These are phyloP conservation scores for Blastobotrys arbuscula DNA, from an alignment of 1,139 yeast genomes.

Conservation along the genomic window DNA sequence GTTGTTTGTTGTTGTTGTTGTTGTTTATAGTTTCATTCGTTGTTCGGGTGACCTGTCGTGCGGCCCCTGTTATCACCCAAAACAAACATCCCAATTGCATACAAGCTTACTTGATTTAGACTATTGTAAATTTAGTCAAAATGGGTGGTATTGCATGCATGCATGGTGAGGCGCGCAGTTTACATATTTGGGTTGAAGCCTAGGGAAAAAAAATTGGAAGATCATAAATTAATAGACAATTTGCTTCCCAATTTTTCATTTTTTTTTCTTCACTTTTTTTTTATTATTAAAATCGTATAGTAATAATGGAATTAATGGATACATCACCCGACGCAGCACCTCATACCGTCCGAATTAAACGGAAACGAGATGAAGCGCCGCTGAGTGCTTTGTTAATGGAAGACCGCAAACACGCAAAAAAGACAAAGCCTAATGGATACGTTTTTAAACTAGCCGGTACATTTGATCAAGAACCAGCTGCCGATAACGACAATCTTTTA, in stretches of 20 bases:
- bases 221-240: not conserved
- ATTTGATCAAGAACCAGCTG: constrained; percentile 39
- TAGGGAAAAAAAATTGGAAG: too few species aligned
- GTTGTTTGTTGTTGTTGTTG: not conserved
- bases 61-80: not conserved
- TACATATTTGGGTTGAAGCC: not conserved
- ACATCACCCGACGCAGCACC: constrained; percentile 18
- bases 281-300: not conserved
- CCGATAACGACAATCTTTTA: constrained; percentile 20
- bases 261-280: not conserved
- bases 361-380: constrained; percentile 83
- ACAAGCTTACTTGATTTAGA: too few species aligned
- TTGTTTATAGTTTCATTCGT: not conserved
- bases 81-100: constrained; percentile 1
- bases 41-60: not conserved
- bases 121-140: too few species aligned
- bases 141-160: too few species aligned
- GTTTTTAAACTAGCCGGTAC: constrained; percentile 62
- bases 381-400: constrained; percentile 56
- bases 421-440: constrained; percentile 37
- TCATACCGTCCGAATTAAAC: constrained; percentile 64
- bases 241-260: not conserved
- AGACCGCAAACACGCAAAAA: constrained; percentile 33
- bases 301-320: constrained; percentile 15
- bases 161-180: not conserved